Percentiles rank a stretch among this genome's conserved stretches.
phyloP scores from a whole-genome alignment of 352 stramenopile genomes.

The Peronospora destructor region DNA sequence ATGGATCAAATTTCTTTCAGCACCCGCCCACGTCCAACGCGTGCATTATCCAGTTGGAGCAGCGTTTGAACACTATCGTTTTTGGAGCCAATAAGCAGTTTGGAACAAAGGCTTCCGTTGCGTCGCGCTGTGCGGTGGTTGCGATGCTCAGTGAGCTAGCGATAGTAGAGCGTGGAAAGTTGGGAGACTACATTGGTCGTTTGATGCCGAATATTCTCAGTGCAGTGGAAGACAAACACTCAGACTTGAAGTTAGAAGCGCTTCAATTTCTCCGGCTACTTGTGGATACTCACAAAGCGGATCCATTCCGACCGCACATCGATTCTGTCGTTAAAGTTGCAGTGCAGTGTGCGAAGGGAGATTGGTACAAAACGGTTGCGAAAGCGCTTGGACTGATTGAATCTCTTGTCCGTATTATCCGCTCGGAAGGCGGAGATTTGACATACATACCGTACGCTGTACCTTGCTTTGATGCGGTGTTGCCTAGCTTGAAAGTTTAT shows the following conservation, averaged over 20 bases:
- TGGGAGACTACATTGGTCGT: slow-evolving; percentile 60
- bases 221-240: slow-evolving; percentile 87
- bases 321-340: slow-evolving; percentile 80
- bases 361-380: slow-evolving; percentile 99
- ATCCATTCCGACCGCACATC: slow-evolving; percentile 77
- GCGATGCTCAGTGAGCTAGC: slow-evolving; percentile 81
- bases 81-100: slow-evolving; percentile 78
- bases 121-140: slow-evolving; percentile 77
- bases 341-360: slow-evolving; percentile 86
- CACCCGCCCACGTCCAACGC: slow-evolving; percentile 32
- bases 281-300: slow-evolving; percentile 86
- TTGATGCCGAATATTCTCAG: slow-evolving; percentile 79
- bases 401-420: slow-evolving; percentile 84
- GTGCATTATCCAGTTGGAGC: slow-evolving; percentile 48
- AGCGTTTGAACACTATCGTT: slow-evolving; percentile 65
- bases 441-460: slow-evolving; percentile 56
- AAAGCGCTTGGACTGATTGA: slow-evolving; percentile 92
- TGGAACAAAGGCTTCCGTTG: slow-evolving; percentile 64
- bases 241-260: slow-evolving; percentile 94
- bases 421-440: slow-evolving; percentile 28
- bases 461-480: slow-evolving; percentile 87
- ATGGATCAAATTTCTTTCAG: slow-evolving; percentile 17
- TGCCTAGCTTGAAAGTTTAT: slow-evolving; percentile 92
- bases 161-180: slow-evolving; percentile 62
- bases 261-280: slow-evolving; percentile 90